These are phyloP conservation scores for Phoma sp. DNA, from an alignment of 2,329 filamentous ascomycete genomes.

Conservation along the genomic window DNA sequence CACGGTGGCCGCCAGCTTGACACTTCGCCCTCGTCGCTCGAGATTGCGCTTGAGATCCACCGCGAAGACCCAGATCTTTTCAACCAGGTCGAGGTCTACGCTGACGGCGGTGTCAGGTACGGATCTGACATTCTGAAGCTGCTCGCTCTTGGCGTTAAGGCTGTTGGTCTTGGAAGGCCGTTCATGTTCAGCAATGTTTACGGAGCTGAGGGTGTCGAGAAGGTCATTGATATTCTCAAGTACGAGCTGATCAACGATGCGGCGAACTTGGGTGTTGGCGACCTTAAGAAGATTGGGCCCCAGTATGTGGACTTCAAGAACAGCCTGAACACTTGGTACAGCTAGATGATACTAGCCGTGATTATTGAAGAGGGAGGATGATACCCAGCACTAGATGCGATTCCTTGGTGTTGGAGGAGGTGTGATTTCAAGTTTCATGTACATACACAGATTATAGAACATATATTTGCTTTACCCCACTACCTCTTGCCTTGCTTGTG, in stretches of 20 bases:
- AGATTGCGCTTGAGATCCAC: conserved; percentile 79
- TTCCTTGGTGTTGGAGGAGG: neutral
- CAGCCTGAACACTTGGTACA: conserved; percentile 23
- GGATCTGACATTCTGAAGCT: conserved; percentile 50
- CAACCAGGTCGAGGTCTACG: conserved; percentile 50
- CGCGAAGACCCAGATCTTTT: conserved; percentile 56
- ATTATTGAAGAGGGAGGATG: neutral
- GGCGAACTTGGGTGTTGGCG: conserved; percentile 41
- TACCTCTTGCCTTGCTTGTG: neutral
- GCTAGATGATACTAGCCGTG: conserved; percentile 10
- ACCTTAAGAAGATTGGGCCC: conserved; percentile 40
- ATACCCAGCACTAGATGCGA: neutral
- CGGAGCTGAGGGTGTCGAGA: conserved; percentile 68
- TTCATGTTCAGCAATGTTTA: conserved; percentile 63
- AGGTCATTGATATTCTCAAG: conserved; percentile 60
- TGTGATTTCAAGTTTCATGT: neutral
- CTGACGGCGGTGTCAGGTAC: conserved; percentile 52
- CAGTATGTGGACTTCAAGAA: conserved; percentile 34
- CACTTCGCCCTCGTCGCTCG: conserved; percentile 70
- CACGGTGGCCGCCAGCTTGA: conserved; percentile 53
- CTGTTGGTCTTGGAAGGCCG: conserved; percentile 57
- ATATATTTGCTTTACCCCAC: neutral
- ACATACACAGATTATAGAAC: neutral
- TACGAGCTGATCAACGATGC: conserved; percentile 55
- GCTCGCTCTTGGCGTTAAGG: conserved; percentile 48